Evolutionary conservation across 306 rosid species (phyloP).

Genomic region (Gastrolobium bilobum): DNA sequence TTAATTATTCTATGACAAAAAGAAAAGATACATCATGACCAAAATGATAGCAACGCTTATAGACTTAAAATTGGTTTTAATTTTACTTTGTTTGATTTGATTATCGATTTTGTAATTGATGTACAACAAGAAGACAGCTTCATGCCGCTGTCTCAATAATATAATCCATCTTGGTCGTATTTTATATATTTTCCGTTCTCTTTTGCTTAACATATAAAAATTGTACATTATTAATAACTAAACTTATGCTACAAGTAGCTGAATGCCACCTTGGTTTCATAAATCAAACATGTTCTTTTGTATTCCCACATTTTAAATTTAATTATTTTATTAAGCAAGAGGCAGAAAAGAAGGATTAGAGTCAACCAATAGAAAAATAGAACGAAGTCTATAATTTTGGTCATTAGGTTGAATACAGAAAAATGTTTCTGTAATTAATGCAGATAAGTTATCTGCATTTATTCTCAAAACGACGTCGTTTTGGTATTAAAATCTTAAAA

Average conservation of each 20-base stretch:
- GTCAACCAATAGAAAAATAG: constrained; percentile 39
- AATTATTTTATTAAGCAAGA: constrained; percentile 6
- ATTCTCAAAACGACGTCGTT: too few relatives aligned
- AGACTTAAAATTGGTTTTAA: not conserved
- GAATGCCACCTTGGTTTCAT: constrained; percentile 50
- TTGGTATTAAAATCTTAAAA: too few relatives aligned
- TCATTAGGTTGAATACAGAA: not conserved
- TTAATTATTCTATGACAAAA: constrained; percentile 10
- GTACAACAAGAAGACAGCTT: constrained; percentile 42
- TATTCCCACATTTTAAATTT: not conserved
- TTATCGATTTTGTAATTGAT: constrained; percentile 40
- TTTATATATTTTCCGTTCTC: constrained; percentile 11
- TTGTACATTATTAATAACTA: constrained; percentile 44
- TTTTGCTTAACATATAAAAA: constrained; percentile 27
- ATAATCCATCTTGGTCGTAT: constrained; percentile 5
- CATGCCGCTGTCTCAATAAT: constrained; percentile 38
- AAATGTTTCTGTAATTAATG: too few relatives aligned
- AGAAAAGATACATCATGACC: not conserved
- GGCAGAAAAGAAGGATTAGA: constrained; percentile 1
- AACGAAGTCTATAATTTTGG: constrained; percentile 1
- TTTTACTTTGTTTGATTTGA: not conserved
- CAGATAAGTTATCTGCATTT: too few relatives aligned
- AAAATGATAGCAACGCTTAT: constrained; percentile 19
- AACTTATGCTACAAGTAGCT: constrained; percentile 42
- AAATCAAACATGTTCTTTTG: constrained; percentile 39